Percentiles rank a stretch among this genome's conserved stretches.
phyloP scores from a whole-genome alignment of 495 filamentous ascomycete genomes.

The Zalerion maritima region DNA sequence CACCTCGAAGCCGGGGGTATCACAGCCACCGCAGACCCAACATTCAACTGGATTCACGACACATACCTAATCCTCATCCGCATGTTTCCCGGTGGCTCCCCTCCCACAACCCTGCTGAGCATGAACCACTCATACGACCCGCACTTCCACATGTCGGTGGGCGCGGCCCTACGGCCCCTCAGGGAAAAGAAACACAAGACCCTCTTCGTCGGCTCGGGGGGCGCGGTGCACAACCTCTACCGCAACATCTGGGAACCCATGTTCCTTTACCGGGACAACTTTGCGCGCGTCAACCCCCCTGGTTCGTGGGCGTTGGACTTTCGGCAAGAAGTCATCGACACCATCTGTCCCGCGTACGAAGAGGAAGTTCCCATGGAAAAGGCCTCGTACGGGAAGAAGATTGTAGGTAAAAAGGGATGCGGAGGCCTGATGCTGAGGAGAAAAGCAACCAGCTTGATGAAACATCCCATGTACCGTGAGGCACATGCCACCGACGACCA shows the following conservation, averaged over 20 bases:
- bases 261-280: constrained; percentile 43
- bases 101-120: constrained; percentile 42
- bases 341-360: constrained; percentile 17
- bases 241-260: constrained; percentile 47
- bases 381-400: constrained; percentile 12
- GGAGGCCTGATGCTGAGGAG: constrained; percentile 32
- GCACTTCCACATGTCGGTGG: constrained; percentile 43
- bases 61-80: constrained; percentile 47
- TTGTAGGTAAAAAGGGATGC: constrained; percentile 5
- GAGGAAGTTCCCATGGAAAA: constrained; percentile 13
- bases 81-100: constrained; percentile 44
- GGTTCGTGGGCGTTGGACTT: constrained; percentile 43
- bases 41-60: constrained; percentile 52
- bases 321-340: constrained; percentile 43
- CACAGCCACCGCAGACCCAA: constrained; percentile 29
- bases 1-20: constrained; percentile 33
- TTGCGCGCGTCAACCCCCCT: constrained; percentile 40
- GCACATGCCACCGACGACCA: constrained; percentile 52
- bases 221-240: constrained; percentile 50
- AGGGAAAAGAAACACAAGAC: constrained; percentile 23
- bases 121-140: constrained; percentile 47
- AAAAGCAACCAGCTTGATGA: constrained; percentile 42
- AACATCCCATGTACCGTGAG: constrained; percentile 43
- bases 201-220: constrained; percentile 45
- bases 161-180: constrained; percentile 34